phyloP scores from a whole-genome alignment of 2,329 filamentous ascomycete genomes.

The Raffaelea arxii region DNA sequence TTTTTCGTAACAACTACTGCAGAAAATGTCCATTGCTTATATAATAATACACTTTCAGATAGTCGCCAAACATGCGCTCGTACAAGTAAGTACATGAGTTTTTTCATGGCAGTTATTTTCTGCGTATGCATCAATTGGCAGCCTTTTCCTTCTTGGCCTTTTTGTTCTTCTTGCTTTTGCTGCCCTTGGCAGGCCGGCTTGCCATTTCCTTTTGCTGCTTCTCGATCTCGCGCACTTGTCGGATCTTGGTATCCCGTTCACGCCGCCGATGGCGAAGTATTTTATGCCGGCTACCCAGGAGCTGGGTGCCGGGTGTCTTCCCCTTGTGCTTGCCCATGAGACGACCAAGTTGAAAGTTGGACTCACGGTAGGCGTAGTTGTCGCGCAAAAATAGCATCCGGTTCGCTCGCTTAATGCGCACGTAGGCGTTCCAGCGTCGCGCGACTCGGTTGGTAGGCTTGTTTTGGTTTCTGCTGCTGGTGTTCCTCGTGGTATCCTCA shows the following conservation, averaged over 20 bases:
- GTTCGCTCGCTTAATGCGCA: conserved; percentile 12
- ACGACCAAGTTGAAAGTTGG: conserved; percentile 49
- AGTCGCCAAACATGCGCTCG: no score
- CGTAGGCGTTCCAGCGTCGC: conserved; percentile 14
- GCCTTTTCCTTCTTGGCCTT: conserved; percentile 4
- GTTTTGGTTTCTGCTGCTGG: neutral
- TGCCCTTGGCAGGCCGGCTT: conserved; percentile 6
- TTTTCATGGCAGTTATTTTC: no score
- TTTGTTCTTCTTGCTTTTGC: conserved; percentile 3
- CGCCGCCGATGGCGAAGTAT: conserved; percentile 26
- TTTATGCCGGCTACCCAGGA: conserved; percentile 38
- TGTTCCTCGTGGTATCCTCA: neutral
- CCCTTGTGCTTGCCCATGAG: conserved; percentile 41
- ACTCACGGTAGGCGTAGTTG: conserved; percentile 50
- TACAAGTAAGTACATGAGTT: no score
- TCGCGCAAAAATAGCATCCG: conserved; percentile 13
- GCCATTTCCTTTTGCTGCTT: conserved; percentile 16
- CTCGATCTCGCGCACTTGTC: conserved; percentile 9
- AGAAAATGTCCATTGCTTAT: no score
- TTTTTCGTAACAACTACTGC: no score
- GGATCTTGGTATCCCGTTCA: conserved; percentile 8
- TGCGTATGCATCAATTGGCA: neutral
- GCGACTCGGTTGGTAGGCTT: conserved; percentile 6
- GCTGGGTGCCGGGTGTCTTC: conserved; percentile 32
- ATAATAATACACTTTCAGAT: no score